Conservation (phyloP, 164 flowering plant genomes). For the Umbellularia californica region DNA sequence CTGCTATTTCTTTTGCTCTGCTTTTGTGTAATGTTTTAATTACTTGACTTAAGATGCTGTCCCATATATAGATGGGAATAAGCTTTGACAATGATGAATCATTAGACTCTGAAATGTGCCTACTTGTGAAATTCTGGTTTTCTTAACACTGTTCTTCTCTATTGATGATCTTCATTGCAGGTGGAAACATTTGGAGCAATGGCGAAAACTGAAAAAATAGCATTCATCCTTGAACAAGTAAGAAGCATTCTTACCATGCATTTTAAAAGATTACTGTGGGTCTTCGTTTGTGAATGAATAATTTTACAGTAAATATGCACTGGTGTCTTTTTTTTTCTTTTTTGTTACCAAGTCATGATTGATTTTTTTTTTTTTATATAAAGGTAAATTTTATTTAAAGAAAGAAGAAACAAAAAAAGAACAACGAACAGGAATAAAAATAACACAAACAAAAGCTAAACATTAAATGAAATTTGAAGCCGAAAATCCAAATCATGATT, state of each 20-base stretch:
- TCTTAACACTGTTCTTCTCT: conserved; percentile 1
- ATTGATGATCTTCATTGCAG: conserved; percentile 30
- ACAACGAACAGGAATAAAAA: too few species aligned
- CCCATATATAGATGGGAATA: too few species aligned
- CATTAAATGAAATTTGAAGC: too few species aligned
- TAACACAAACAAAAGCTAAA: too few species aligned
- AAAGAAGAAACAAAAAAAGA: too few species aligned
- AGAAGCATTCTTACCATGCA: conserved; percentile 1
- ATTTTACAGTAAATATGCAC: neutral
- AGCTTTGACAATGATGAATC: too few species aligned
- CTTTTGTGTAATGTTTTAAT: too few species aligned
- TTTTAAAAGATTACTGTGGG: neutral
- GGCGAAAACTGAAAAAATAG: conserved; percentile 98
- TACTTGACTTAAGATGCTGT: too few species aligned
- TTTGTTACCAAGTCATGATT: neutral
- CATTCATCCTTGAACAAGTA: conserved; percentile 97
- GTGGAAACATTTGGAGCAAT: conserved; percentile 99
- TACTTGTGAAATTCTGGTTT: neutral
- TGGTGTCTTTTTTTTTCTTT: neutral
- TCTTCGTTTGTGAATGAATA: neutral
- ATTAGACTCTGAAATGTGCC: too few species aligned
- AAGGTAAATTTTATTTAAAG: too few species aligned
- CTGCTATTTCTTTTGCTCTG: too few species aligned
- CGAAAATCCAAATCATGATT: neutral
- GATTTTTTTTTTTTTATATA: neutral